phyloP scores from a whole-genome alignment of 2,329 filamentous ascomycete genomes.

The Clonostachys rhizophaga region DNA sequence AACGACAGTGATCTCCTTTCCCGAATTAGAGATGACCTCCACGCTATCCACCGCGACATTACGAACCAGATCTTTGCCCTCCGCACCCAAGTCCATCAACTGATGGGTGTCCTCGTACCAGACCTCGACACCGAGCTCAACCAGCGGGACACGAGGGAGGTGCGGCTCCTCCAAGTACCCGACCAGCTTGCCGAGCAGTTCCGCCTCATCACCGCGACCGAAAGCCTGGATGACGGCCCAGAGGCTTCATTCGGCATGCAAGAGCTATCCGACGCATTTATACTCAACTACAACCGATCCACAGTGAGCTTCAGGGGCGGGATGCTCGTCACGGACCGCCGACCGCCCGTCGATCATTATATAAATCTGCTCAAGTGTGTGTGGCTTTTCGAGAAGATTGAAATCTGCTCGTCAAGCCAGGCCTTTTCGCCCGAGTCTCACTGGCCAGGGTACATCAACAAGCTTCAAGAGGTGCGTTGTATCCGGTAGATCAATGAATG shows the following conservation, averaged over 20 bases:
- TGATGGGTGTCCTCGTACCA: constrained; percentile 16
- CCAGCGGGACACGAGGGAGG: constrained; percentile 8
- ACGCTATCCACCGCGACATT: constrained; percentile 14
- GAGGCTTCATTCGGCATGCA: constrained; percentile 7
- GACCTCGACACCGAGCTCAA: constrained; percentile 13
- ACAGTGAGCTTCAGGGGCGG: constrained; percentile 11
- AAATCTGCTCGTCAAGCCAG: constrained; percentile 12
- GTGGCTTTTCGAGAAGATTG: constrained; percentile 17
- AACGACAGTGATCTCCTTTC: background rate
- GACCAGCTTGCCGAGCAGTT: constrained; percentile 13
- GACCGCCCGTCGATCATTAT: constrained; percentile 16
- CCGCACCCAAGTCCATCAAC: constrained; percentile 11
- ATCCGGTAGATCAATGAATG: background rate
- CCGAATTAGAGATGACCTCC: constrained; percentile 14
- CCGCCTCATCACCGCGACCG: constrained; percentile 11
- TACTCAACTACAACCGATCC: background rate
- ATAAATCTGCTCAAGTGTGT: constrained; percentile 24
- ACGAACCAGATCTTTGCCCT: constrained; percentile 12
- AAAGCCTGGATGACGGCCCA: constrained; percentile 8
- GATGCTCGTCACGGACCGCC: constrained; percentile 15
- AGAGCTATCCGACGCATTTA: background rate
- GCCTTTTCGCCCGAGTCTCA: background rate
- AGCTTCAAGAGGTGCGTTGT: background rate
- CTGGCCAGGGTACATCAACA: background rate
- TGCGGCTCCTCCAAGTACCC: constrained; percentile 10